Evolutionary conservation across 768 basidiomycete species (phyloP).

Genomic region (Auricularia cornea): DNA sequence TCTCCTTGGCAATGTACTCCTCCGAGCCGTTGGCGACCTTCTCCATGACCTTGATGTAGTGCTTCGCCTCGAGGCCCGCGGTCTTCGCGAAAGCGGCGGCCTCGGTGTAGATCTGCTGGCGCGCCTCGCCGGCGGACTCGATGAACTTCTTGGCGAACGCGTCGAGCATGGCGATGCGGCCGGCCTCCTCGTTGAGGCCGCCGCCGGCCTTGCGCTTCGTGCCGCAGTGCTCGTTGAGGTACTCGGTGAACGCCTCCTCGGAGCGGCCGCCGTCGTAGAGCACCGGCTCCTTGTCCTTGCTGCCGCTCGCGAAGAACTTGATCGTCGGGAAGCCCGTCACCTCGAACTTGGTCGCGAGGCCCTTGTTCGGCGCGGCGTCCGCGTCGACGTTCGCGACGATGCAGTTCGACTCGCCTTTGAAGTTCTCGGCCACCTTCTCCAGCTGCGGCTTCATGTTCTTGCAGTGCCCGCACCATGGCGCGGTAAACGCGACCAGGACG

Average conservation of each 20-base stretch:
- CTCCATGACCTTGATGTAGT: conserved; percentile 88
- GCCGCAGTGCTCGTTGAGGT: conserved; percentile 81
- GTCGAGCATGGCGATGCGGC: conserved; percentile 73
- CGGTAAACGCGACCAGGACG: conserved; percentile 79
- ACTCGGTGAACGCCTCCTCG: conserved; percentile 68
- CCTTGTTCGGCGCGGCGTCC: conserved; percentile 72
- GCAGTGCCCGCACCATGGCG: conserved; percentile 92
- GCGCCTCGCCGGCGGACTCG: conserved; percentile 44
- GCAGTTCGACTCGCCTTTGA: conserved; percentile 71
- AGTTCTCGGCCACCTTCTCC: conserved; percentile 75
- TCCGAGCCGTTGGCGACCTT: conserved; percentile 66
- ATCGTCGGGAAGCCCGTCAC: conserved; percentile 85
- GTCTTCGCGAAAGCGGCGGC: conserved; percentile 46
- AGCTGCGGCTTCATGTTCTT: conserved; percentile 82
- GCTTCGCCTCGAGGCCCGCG: conserved; percentile 47
- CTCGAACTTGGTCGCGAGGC: conserved; percentile 60
- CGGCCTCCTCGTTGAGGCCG: conserved; percentile 69
- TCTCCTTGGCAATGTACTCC: conserved; percentile 79
- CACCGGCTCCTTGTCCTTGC: conserved; percentile 45
- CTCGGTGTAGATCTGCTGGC: conserved; percentile 56
- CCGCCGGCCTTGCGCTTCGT: conserved; percentile 79
- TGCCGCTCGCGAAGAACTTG: conserved; percentile 78
- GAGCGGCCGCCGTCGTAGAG: conserved; percentile 63
- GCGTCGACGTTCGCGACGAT: conserved; percentile 87
- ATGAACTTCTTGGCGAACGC: conserved; percentile 68